Base-by-base conservation (phyloP, 73 alveolate species). In the Paramecium sexaurelia region DNA sequence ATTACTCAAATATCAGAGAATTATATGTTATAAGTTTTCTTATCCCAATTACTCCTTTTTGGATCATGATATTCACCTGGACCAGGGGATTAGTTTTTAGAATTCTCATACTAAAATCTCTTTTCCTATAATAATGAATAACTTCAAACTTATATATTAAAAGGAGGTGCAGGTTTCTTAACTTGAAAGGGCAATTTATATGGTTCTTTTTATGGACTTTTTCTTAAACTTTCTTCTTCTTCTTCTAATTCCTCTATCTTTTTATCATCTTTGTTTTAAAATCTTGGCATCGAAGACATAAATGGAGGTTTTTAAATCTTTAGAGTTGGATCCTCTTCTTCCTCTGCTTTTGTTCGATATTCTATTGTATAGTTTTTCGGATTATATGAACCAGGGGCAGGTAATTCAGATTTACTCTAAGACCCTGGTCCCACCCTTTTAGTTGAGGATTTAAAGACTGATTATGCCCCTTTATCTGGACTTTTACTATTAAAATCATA, bases 1-100 rank as follows among this genome's bases (percentile, higher is more conserved):
- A 29, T 61, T 61, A 61, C 83, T 71, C 86, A 71, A 35, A 71
- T 71, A n/a, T 88, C 94, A 32, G 94, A 75, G 51, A 88, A 88
- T 33, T 41, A 51, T 6, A 88, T 88, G 8, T 88, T 88, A n/a
- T 55, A 88, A 9, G 94, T 88, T 88, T 83, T 88, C 90, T 88
- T 88, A 69, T 88, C 87, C 94, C 94, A 88, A 13, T 66, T 66
- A 29, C 39, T 69, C 27, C 82, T 35, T 27, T 75, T 43, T 66
- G 83, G 84, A 69, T 88, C 94, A 71, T 40, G 41, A 27, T 88
- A 88, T 32, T 88, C 71, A 5, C 94, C 94, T 67, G 94, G 94
- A 9, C 91, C 85, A 5, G 94, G 94, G 26, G 67, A 85, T 75
- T 26, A 24, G 24, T 69, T 24, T 33, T 88, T 71, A 29, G 37